A percentile compares a stretch with the other conserved stretches of the same genome.
phyloP scores from a whole-genome alignment of 2,329 filamentous ascomycete genomes.

The Lachnellula hyalina region DNA sequence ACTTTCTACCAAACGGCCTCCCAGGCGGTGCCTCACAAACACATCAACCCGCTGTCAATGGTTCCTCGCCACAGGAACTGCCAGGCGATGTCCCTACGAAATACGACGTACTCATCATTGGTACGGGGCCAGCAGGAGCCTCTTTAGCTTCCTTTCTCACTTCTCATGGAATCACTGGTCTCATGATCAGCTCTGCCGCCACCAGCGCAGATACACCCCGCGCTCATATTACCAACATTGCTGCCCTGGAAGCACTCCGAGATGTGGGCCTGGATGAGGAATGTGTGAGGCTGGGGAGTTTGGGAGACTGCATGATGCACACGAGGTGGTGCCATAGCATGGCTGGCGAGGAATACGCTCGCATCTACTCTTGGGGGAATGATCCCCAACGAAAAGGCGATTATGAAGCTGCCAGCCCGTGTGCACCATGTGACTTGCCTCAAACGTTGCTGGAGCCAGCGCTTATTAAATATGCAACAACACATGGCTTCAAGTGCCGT shows the following conservation, averaged over 20 bases:
- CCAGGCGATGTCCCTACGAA: too few species aligned
- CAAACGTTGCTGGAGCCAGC: constrained; percentile 45
- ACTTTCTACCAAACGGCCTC: too few species aligned
- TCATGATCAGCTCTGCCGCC: constrained; percentile 46
- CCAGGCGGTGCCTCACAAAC: too few species aligned
- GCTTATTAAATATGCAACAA: constrained; percentile 37
- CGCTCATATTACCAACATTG: constrained; percentile 55
- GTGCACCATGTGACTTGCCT: constrained; percentile 38
- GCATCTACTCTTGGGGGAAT: constrained; percentile 47
- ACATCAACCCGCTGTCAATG: neutral
- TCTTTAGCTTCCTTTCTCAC: constrained; percentile 48
- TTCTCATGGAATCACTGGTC: constrained; percentile 42
- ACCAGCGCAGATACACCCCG: constrained; percentile 51
- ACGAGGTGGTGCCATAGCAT: constrained; percentile 49
- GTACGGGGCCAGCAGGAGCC: constrained; percentile 50
- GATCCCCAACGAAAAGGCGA: constrained; percentile 38
- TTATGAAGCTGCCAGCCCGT: constrained; percentile 39
- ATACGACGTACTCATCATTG: constrained; percentile 43
- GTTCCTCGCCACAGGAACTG: constrained; percentile 25
- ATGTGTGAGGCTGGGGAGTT: constrained; percentile 33
- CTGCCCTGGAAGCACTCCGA: constrained; percentile 49
- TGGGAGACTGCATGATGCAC: constrained; percentile 40
- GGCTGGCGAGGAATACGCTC: constrained; percentile 46
- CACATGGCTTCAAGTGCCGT: constrained; percentile 37
- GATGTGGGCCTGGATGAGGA: constrained; percentile 46